A percentile compares a stretch with the other conserved stretches of the same genome.
Conservation (phyloP, 2,329 filamentous ascomycete species). For the Exophiala viscosa region DNA sequence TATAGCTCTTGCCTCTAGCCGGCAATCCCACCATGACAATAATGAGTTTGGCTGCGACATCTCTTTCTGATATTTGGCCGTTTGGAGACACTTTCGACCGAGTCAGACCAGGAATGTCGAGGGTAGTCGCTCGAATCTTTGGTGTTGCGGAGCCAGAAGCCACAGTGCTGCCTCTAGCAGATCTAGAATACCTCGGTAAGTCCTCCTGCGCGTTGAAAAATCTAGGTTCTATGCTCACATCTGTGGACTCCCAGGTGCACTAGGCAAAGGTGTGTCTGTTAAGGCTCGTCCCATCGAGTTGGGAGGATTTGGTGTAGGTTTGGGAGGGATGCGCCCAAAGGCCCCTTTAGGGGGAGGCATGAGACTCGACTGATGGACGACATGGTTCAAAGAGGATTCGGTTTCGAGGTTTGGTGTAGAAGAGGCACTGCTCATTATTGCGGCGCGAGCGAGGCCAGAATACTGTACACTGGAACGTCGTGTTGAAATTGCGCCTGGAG, state of each 20-base stretch:
- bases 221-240: slow-evolving; percentile 48
- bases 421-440: slow-evolving; percentile 24
- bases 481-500: slow-evolving; percentile 2
- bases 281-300: slow-evolving; percentile 52
- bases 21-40: slow-evolving; percentile 98
- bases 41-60: slow-evolving; percentile 93
- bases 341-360: slow-evolving; percentile 24
- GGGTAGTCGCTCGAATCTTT: slow-evolving; percentile 80
- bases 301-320: slow-evolving; percentile 9
- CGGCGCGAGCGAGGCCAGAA: slow-evolving; percentile 20
- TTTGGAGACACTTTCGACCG: slow-evolving; percentile 93
- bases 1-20: slow-evolving; percentile 94
- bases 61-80: slow-evolving; percentile 85
- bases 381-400: slow-evolving; percentile 18
- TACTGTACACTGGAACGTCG: slow-evolving; percentile 20
- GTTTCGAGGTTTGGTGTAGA: slow-evolving; percentile 11
- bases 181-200: slow-evolving; percentile 15
- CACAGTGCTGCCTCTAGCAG: slow-evolving; percentile 61
- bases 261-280: slow-evolving; percentile 62
- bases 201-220: not conserved
- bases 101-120: slow-evolving; percentile 95
- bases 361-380: slow-evolving; percentile 20
- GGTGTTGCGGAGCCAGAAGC: slow-evolving; percentile 76
- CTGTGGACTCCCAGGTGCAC: slow-evolving; percentile 59
- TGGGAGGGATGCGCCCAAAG: slow-evolving; percentile 20